phyloP scores from a whole-genome alignment of 495 filamentous ascomycete genomes.

The Xylaria venustula region DNA sequence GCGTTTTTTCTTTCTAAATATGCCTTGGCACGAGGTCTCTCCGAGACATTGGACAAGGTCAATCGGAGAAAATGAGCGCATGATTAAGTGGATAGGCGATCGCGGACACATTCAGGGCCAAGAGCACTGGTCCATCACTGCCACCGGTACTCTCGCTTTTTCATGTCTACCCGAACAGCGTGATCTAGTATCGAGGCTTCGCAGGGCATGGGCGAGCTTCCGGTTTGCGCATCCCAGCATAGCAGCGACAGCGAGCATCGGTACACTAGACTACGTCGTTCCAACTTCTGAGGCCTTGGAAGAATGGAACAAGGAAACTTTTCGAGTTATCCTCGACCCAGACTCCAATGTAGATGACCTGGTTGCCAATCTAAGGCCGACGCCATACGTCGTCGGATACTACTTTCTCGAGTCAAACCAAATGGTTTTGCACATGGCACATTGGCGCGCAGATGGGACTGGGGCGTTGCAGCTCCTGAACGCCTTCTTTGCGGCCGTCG shows the following conservation, averaged over 20 bases:
- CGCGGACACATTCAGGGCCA: constrained; percentile 15
- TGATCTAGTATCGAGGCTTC: constrained; percentile 16
- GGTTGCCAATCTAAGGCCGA: constrained; percentile 2
- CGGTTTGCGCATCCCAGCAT: constrained; percentile 37
- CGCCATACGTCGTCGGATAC: constrained; percentile 10
- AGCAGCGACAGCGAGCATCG: constrained; percentile 19
- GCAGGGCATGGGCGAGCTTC: constrained; percentile 28
- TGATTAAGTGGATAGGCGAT: constrained; percentile 31
- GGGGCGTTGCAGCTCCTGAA: constrained; percentile 30
- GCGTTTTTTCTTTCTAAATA: background rate
- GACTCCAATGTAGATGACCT: constrained; percentile 20
- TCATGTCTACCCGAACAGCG: constrained; percentile 1
- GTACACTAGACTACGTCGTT: constrained; percentile 23
- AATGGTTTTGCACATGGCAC: constrained; percentile 27
- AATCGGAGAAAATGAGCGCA: constrained; percentile 27
- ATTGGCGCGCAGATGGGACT: constrained; percentile 36
- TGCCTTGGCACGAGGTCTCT: constrained; percentile 19
- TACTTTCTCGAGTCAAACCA: constrained; percentile 24
- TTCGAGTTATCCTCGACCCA: constrained; percentile 21
- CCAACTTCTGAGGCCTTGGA: constrained; percentile 20
- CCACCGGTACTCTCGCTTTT: constrained; percentile 12
- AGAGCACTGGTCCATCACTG: constrained; percentile 25
- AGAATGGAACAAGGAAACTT: constrained; percentile 29
- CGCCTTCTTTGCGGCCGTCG: constrained; percentile 19
- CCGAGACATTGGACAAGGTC: constrained; percentile 18